Conservation (phyloP, 169 alveolate genomes). For the Plasmodium fragile region DNA sequence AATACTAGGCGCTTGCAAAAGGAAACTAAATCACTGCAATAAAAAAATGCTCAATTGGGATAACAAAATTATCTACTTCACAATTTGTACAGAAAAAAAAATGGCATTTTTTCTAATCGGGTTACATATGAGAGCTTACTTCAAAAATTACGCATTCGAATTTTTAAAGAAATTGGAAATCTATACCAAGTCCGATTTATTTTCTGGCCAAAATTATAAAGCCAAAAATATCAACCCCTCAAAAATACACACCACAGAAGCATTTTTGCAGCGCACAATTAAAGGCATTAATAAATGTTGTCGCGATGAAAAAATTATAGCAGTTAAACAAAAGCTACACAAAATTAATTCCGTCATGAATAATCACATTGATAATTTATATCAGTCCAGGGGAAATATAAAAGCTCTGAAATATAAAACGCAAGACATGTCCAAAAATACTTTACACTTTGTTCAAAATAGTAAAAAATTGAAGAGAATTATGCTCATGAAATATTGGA, state of each 20-base stretch:
- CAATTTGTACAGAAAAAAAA: conserved; percentile 62
- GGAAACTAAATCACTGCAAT: conserved; percentile 43
- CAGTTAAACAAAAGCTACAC: conserved; percentile 70
- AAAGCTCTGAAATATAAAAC: conserved; percentile 70
- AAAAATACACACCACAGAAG: conserved; percentile 28
- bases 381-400: conserved; percentile 61
- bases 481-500: conserved; percentile 66
- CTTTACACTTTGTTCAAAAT: conserved; percentile 69
- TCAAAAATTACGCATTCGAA: conserved; percentile 67
- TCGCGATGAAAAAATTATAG: conserved; percentile 57
- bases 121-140: conserved; percentile 32
- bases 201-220: conserved; percentile 39
- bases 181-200: conserved; percentile 41
- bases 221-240: conserved; percentile 28
- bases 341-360: conserved; percentile 71
- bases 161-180: conserved; percentile 60
- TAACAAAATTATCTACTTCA: conserved; percentile 50
- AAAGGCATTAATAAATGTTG: conserved; percentile 52
- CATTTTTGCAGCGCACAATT: conserved; percentile 31
- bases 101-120: conserved; percentile 66
- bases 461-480: conserved; percentile 64
- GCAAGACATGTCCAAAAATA: conserved; percentile 69
- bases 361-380: conserved; percentile 63
- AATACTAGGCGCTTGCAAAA: conserved; percentile 51
- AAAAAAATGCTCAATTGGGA: conserved; percentile 74